A percentile compares a stretch with the other conserved stretches of the same genome.
phyloP scores from a whole-genome alignment of 768 basidiomycete genomes.

The Russula sp. region DNA sequence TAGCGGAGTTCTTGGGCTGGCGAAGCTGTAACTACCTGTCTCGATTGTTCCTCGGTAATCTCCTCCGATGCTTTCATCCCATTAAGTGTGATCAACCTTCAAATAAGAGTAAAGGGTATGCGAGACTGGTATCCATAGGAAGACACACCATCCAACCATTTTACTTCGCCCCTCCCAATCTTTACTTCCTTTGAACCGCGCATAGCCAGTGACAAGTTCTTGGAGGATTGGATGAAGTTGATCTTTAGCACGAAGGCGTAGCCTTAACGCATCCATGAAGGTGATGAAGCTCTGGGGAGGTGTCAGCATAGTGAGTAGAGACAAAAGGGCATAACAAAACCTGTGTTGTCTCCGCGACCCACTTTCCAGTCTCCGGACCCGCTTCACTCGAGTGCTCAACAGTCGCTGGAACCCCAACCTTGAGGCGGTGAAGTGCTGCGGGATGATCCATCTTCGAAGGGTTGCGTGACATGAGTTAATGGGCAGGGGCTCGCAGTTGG shows the following conservation, averaged over 20 bases:
- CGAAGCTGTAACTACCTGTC: constrained; percentile 55
- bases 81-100: constrained; percentile 91
- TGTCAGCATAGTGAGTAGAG: not conserved
- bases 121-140: not conserved
- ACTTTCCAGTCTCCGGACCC: constrained; percentile 89
- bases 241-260: constrained; percentile 92
- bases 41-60: constrained; percentile 88
- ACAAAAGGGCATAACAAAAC: constrained; percentile 33
- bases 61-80: constrained; percentile 97
- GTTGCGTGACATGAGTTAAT: not conserved
- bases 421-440: constrained; percentile 83
- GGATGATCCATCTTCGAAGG: constrained; percentile 78
- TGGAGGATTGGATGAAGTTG: constrained; percentile 92
- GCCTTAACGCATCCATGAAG: constrained; percentile 94
- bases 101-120: not conserved
- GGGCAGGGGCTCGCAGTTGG: not conserved
- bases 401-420: constrained; percentile 92
- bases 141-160: constrained; percentile 82
- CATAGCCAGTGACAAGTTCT: constrained; percentile 91
- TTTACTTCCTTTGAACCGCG: constrained; percentile 88
- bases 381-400: constrained; percentile 93
- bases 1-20: not conserved
- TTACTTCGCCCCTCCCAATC: constrained; percentile 95
- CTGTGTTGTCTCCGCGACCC: constrained; percentile 97
- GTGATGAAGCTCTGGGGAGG: constrained; percentile 83